These are phyloP conservation scores for Psilocybe subaeruginosa DNA, from an alignment of 768 basidiomycete species.

Conservation along the genomic window DNA sequence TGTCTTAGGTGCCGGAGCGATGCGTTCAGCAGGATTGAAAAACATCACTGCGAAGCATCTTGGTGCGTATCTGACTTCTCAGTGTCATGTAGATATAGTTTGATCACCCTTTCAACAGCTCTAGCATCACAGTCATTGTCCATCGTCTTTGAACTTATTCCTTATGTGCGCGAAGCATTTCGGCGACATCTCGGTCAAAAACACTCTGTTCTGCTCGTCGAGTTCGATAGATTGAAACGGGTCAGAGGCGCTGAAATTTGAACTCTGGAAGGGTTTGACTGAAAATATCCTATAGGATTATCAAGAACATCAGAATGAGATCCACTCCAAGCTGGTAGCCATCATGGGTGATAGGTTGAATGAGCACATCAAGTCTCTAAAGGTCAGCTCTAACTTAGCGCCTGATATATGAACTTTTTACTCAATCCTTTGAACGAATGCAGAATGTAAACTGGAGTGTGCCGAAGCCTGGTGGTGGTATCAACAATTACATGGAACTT, in stretches of 20 bases:
- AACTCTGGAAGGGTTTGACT: conserved; percentile 4
- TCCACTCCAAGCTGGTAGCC: conserved; percentile 94
- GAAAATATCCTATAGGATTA: conserved; percentile 67
- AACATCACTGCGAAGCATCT: conserved; percentile 99
- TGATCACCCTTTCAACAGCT: conserved; percentile 47
- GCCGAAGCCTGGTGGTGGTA: conserved; percentile 59
- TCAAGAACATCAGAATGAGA: conserved; percentile 99
- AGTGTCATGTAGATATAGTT: background rate
- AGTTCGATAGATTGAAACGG: conserved; percentile 98
- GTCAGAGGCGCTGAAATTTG: conserved; percentile 44
- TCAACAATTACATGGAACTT: conserved; percentile 91
- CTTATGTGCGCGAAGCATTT: conserved; percentile 95
- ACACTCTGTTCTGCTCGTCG: conserved; percentile 95
- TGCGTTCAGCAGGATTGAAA: conserved; percentile 95
- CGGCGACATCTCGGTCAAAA: conserved; percentile 91
- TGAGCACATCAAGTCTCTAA: conserved; percentile 82
- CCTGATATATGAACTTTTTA: conserved; percentile 2
- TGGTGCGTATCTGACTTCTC: conserved; percentile 42
- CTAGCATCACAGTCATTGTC: conserved; percentile 96
- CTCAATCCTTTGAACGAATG: too few relatives aligned
- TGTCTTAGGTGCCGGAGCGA: conserved; percentile 97
- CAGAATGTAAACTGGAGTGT: conserved; percentile 83
- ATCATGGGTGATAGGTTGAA: conserved; percentile 96
- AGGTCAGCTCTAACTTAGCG: conserved; percentile 43
- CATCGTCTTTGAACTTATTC: conserved; percentile 91